Percentiles rank a stretch among this genome's conserved stretches.
Conservation (phyloP, 2,329 filamentous ascomycete species). For the Fonsecaea erecta region DNA sequence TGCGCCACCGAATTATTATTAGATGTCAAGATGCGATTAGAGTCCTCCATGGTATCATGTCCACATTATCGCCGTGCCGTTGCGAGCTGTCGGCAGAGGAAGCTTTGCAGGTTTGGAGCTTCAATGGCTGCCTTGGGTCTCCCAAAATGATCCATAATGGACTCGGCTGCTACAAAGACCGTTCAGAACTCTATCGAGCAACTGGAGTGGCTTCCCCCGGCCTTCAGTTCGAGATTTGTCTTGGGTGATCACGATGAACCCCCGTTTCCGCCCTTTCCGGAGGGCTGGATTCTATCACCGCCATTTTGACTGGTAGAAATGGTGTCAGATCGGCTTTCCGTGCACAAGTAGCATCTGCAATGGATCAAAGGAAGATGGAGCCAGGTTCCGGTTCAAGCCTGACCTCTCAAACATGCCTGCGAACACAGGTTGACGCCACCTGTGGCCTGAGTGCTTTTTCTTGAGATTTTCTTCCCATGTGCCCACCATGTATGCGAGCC, state of each 20-base stretch:
- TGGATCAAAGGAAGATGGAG: conserved; percentile 8
- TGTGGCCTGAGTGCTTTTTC: not conserved
- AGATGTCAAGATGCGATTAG: not conserved
- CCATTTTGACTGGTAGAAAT: not conserved
- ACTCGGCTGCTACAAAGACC: not conserved
- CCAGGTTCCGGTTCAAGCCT: conserved; percentile 1
- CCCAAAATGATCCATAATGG: not conserved
- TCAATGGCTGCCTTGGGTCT: not conserved
- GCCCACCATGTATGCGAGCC: not conserved
- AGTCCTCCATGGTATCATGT: too few species aligned
- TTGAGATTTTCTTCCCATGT: not conserved
- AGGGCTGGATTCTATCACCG: not conserved
- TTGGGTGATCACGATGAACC: not conserved
- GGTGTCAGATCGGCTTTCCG: conserved; percentile 4
- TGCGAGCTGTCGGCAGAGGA: not conserved
- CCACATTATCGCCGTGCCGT: not conserved
- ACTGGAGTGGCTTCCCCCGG: not conserved
- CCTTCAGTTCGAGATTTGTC: not conserved
- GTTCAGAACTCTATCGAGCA: not conserved
- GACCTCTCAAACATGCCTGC: not conserved
- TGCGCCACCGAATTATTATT: not conserved
- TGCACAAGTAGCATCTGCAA: conserved; percentile 4
- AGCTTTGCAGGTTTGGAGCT: not conserved
- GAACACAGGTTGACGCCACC: not conserved
- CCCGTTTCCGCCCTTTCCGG: conserved; percentile 1